Conservation (phyloP, 169 alveolate genomes). For the Perkinsus chesapeaki region DNA sequence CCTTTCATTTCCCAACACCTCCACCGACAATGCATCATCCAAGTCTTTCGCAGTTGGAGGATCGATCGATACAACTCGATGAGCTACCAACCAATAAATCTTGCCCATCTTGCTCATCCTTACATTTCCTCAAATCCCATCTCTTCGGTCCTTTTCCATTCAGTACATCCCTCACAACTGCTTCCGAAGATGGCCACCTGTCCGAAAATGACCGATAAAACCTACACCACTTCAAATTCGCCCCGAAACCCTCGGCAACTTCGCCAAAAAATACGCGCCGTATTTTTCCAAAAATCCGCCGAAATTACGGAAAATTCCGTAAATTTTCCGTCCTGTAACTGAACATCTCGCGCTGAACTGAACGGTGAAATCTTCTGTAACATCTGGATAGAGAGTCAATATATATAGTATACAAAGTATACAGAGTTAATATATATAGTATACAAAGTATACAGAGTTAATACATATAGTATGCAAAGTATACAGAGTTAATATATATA, state of each 20-base stretch:
- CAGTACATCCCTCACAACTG: not conserved
- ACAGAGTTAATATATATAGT: too few species aligned
- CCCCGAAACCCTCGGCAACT: not conserved
- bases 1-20: conserved; percentile 33
- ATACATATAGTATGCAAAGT: too few species aligned
- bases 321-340: too few species aligned
- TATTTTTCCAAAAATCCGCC: too few species aligned
- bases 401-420: too few species aligned
- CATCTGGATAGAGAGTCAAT: too few species aligned
- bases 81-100: not conserved
- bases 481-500: too few species aligned
- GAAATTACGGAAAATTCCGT: too few species aligned
- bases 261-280: not conserved
- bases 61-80: conserved; percentile 66
- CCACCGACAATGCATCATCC: conserved; percentile 94
- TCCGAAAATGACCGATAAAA: too few species aligned
- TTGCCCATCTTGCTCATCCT: not conserved
- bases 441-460: too few species aligned
- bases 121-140: not conserved
- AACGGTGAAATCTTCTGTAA: too few species aligned
- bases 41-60: conserved; percentile 96
- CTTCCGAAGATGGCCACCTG: not conserved
- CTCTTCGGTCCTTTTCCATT: not conserved
- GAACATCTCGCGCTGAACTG: too few species aligned
- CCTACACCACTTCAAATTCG: not conserved